Base-by-base conservation (phyloP, 306 rosid species). In the Cercis canadensis region DNA sequence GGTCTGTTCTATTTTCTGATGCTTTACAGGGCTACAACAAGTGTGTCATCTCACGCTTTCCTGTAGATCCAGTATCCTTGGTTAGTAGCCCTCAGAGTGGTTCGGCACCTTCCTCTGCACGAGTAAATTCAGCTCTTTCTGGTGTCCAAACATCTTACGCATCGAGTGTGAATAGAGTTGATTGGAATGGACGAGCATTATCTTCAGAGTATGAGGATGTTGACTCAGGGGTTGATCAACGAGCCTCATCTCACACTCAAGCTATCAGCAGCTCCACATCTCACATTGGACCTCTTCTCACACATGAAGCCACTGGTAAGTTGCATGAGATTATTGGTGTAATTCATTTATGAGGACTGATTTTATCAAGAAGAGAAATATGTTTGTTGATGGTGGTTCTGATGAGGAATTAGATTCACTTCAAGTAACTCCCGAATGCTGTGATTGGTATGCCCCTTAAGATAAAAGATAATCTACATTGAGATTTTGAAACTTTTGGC, bases 21-120 rank as follows among this genome's bases (percentile, higher is more conserved):
- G 83, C 44, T 57, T 53, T 79, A 57, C 80, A 89, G 96, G 91
- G 85, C 18, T 73, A 73, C 86, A 86, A 74, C 86, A 86, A 74
- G 75, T 64, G 88, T 57, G 79, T 86, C 69, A 36, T 86, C 69
- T 76, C 92, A 21, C 75, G 70, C 34, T 68, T 76, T 59, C 70
- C 75, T 64, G 71, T 69, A 56, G 81, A 73, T 72, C 81, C 82
- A 33, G 79, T 72, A 62, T 59, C 82, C 75, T 76, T 75, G 64
- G 83, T 60, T 78, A 85, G 72, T 57, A 72, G 82, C 59, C 78
- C 73, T 80, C 87, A 66, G 62, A 81, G 57, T 78, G 60, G 74
- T 67, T 62, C 84, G 58, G 71, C 47, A 63, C 88, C 80, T 69
- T 63, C 44, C 73, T 70, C 72, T 65, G 39, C 61, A 57, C 87